A percentile compares a stretch with the other conserved stretches of the same genome.
Conservation (phyloP, 129 eudicot species). For the Lactuca sativa region DNA sequence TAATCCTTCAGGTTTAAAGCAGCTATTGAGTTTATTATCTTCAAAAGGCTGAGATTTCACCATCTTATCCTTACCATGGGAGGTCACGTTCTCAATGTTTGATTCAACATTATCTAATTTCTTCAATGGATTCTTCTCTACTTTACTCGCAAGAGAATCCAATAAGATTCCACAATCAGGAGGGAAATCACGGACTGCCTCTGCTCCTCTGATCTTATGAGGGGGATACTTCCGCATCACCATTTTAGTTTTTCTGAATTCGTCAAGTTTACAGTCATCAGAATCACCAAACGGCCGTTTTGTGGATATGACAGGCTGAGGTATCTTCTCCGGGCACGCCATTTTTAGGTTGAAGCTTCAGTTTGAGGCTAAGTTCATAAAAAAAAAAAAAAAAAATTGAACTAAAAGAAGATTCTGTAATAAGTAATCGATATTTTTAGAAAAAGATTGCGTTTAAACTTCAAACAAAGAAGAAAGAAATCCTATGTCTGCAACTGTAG, state of each 20-base stretch:
- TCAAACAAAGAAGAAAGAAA: not conserved
- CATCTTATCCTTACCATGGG: not conserved
- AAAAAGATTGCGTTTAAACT: not conserved
- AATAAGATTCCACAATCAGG: slow-evolving; percentile 11
- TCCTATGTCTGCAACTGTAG: not conserved
- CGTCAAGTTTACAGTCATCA: not conserved
- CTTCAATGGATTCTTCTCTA: not conserved
- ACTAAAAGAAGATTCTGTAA: not conserved
- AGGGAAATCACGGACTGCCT: slow-evolving; percentile 16
- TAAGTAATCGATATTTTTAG: not conserved
- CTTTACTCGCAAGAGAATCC: not conserved
- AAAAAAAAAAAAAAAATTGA: not conserved
- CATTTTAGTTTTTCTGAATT: slow-evolving; percentile 5
- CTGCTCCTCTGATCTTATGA: slow-evolving; percentile 5
- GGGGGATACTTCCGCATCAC: slow-evolving; percentile 15
- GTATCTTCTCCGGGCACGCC: slow-evolving; percentile 4
- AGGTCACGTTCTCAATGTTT: not conserved
- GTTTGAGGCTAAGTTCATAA: slow-evolving; percentile 1
- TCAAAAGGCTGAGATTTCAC: not conserved
- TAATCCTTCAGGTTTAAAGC: not conserved
- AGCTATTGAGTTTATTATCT: not conserved
- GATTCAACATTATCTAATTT: not conserved
- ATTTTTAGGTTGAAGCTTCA: not conserved
- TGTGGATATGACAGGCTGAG: not conserved
- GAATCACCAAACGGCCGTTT: not conserved